These are phyloP conservation scores for Heritiera fomes DNA, from an alignment of 345 rosid species.

Conservation along the genomic window DNA sequence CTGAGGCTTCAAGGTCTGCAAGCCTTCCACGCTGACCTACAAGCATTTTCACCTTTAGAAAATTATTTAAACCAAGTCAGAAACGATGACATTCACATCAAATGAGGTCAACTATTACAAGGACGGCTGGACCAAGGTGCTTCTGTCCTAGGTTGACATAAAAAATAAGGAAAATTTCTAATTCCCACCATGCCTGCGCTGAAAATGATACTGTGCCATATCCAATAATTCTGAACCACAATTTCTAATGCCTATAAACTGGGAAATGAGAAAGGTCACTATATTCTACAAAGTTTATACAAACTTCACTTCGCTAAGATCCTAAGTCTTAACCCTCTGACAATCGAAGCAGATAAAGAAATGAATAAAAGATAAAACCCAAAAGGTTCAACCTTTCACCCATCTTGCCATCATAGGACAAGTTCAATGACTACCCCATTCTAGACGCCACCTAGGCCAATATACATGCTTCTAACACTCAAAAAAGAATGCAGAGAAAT, in stretches of 20 bases:
- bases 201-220: background rate
- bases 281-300: background rate
- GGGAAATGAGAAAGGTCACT: conserved; percentile 6
- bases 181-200: background rate
- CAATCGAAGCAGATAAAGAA: background rate
- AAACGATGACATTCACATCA: conserved; percentile 6
- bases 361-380: background rate
- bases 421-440: background rate
- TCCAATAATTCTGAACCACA: background rate
- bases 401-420: background rate
- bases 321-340: background rate
- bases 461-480: background rate
- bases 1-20: conserved; percentile 82
- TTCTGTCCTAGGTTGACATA: background rate
- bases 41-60: conserved; percentile 21
- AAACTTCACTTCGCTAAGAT: background rate
- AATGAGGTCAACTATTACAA: background rate
- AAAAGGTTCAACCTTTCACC: background rate
- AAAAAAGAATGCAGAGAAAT: background rate
- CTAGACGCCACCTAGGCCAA: background rate
- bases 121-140: background rate
- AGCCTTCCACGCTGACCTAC: conserved; percentile 81
- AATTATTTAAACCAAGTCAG: conserved; percentile 11
- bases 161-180: conserved; percentile 12
- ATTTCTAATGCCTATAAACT: background rate